A percentile compares a stretch with the other conserved stretches of the same genome.
These are phyloP conservation scores for Boletus bicolor DNA, from an alignment of 768 basidiomycete species.

Conservation along the genomic window DNA sequence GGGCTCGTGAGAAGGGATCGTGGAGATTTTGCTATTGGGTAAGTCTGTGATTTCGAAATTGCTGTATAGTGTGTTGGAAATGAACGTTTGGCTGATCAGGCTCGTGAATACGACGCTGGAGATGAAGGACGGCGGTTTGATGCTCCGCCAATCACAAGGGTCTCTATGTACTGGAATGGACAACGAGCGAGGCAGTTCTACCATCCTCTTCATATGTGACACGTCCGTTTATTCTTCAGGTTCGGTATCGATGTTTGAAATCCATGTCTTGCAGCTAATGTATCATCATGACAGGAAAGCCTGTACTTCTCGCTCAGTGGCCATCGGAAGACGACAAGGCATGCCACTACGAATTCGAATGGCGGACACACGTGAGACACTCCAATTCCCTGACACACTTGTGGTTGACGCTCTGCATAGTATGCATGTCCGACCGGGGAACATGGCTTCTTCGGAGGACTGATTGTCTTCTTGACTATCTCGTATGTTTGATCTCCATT, in stretches of 20 bases:
- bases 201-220: slow-evolving; percentile 78
- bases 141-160: slow-evolving; percentile 59
- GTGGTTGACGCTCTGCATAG: slow-evolving; percentile 31
- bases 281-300: slow-evolving; percentile 35
- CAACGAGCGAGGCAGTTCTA: slow-evolving; percentile 53
- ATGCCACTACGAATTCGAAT: slow-evolving; percentile 83
- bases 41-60: slow-evolving; percentile 4
- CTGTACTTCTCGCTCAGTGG: slow-evolving; percentile 61
- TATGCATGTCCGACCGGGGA: slow-evolving; percentile 71
- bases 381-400: too few species aligned
- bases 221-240: slow-evolving; percentile 56
- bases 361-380: slow-evolving; percentile 68
- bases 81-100: slow-evolving; percentile 7
- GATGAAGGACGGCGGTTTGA: slow-evolving; percentile 49
- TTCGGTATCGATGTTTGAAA: background rate
- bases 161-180: slow-evolving; percentile 55
- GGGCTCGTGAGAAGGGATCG: slow-evolving; percentile 60
- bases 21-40: slow-evolving; percentile 76
- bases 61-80: too few species aligned
- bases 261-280: background rate
- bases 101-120: slow-evolving; percentile 59
- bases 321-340: slow-evolving; percentile 56
- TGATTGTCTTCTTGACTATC: slow-evolving; percentile 54
- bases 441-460: slow-evolving; percentile 45
- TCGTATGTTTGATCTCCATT: slow-evolving; percentile 44